Evolutionary conservation across 495 filamentous ascomycete species (phyloP), one percentile per base, ranked within the genome.

Genomic region (Evernia prunastri): DNA sequence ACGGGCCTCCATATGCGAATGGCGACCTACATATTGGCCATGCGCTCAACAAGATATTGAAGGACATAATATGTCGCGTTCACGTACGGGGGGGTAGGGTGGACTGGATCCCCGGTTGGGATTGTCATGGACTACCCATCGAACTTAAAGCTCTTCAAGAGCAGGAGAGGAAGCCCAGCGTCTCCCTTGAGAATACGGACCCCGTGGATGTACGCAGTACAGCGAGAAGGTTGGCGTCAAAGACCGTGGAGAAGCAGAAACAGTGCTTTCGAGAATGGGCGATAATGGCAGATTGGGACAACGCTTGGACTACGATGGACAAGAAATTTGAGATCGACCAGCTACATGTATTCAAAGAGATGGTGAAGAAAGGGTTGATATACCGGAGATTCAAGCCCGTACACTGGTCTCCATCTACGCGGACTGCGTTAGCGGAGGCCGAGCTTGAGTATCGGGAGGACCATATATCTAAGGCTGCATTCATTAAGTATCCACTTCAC

Each of bases 1-100:
- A 99, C 86, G 94, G 94, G 1, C 94, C 94, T 1, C 94, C 95
- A 1, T 99, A 97, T 73, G 94, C 94, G 56, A 99, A 99, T 72
- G 94, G 95, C 37, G 81, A 78, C n/a, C 80, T 99, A 4, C 94
- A 99, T 72, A 84, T 96, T 66, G 94, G 94, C n/a, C 94, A 99
- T 81, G 95, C 94, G 35, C 78, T 99, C 60, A 99, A 99, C 75
- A 99, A 99, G 73, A 88, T 97, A 63, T 76, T 96, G 57, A 99
- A 99, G 80, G 94, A 99, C 72, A 89, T 97, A 58, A 87, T 96
- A 59, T 81, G 89, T 68, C 84, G 94, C 45, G 84, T 87, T 67
- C 84, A 96, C 74, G 76, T 97, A 56, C 84, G 87, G 51, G 79
- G 84, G 69, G 93, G 93, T 42, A 79, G 84, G 49, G 84, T 97